Conservation (phyloP, 1,284 basidiomycete genomes). For the Papiliotrema fonsecae region DNA sequence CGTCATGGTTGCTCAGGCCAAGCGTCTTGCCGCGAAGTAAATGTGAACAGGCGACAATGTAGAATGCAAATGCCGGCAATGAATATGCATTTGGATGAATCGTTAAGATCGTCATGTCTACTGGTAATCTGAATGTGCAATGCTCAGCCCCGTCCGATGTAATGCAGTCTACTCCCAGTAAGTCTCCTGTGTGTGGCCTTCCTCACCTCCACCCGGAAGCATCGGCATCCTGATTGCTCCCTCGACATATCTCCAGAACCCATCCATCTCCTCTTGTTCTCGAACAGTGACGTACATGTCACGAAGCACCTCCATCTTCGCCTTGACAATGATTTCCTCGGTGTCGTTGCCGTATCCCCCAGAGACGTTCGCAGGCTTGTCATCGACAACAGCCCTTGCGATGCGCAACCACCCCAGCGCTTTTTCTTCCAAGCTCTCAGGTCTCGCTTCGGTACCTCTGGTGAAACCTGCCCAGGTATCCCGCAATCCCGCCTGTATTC, state of each 20-base stretch:
- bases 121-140: background rate
- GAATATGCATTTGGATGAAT: background rate
- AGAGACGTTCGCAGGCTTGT: background rate
- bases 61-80: background rate
- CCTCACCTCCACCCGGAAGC: background rate
- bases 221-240: constrained; percentile 14
- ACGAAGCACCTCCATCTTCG: constrained; percentile 28
- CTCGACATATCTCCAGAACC: constrained; percentile 39
- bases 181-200: constrained; percentile 12
- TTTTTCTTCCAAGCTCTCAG: constrained; percentile 21
- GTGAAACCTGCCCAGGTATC: constrained; percentile 18
- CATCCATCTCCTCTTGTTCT: constrained; percentile 13
- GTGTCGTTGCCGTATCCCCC: background rate
- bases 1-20: background rate
- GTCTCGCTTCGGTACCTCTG: background rate
- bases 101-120: background rate
- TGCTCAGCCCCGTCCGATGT: background rate
- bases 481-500: constrained; percentile 18
- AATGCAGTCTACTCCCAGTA: constrained; percentile 13
- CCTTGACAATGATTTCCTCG: constrained; percentile 10
- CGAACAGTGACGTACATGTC: constrained; percentile 23
- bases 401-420: constrained; percentile 35
- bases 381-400: constrained; percentile 17
- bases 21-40: background rate
- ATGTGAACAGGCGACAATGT: background rate